A percentile compares a stretch with the other conserved stretches of the same genome.
Evolutionary conservation across 257 asterid genomes (phyloP).

Genomic region (Oldenlandia corymbosa): DNA sequence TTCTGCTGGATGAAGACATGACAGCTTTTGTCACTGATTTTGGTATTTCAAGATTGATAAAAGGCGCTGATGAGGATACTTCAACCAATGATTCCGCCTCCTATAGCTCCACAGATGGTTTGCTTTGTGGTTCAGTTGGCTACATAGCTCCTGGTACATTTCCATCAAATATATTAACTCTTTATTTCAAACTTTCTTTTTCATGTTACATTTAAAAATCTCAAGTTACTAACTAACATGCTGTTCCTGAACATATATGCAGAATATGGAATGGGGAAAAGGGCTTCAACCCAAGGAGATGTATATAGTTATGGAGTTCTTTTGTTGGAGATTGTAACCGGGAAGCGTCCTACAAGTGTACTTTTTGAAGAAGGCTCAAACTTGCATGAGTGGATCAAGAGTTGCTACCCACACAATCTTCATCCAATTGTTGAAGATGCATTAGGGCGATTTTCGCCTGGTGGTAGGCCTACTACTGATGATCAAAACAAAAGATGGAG

Average conservation of each 20-base stretch:
- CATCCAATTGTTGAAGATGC: conserved; percentile 46
- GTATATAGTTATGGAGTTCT: conserved; percentile 72
- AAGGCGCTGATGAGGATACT: conserved; percentile 29
- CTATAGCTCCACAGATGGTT: conserved; percentile 57
- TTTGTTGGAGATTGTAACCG: conserved; percentile 56
- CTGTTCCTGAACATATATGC: not conserved
- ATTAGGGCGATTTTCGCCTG: conserved; percentile 28
- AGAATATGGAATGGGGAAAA: conserved; percentile 89
- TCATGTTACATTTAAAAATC: too few species aligned
- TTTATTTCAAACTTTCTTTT: not conserved
- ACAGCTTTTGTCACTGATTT: conserved; percentile 75
- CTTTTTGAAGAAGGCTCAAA: conserved; percentile 60
- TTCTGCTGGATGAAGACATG: conserved; percentile 62
- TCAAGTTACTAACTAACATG: too few species aligned
- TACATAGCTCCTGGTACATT: conserved; percentile 81
- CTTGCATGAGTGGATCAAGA: conserved; percentile 70
- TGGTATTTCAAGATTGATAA: conserved; percentile 59
- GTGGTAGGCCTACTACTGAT: not conserved
- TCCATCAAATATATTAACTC: not conserved
- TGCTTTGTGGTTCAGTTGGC: conserved; percentile 75
- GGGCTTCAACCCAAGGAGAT: conserved; percentile 74
- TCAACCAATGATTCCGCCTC: conserved; percentile 38
- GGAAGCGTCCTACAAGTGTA: conserved; percentile 64
- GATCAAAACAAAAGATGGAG: conserved; percentile 31
- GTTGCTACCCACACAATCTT: conserved; percentile 57